Evolutionary conservation across 768 basidiomycete species (phyloP), one percentile per base, ranked within the genome.

Genomic region (Leccinum uliginosum): DNA sequence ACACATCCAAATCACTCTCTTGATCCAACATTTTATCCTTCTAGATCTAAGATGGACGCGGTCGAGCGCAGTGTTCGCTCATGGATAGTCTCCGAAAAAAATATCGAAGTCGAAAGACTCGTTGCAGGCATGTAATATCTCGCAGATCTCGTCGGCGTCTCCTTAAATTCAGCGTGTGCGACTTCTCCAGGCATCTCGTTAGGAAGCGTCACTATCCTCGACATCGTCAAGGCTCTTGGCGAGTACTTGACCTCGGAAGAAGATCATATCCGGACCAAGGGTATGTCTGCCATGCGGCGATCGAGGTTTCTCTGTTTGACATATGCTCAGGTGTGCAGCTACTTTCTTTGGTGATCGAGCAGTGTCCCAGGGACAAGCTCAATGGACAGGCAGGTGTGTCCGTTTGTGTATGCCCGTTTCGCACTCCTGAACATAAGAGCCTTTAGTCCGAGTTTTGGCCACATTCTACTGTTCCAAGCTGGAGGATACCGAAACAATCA

Each of bases 241-340:
- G 87, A 91, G 62, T 93, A 89, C 65, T 76, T 99, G 14, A 95
- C 91, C 0, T 85, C 91, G 2, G 91, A 94, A 56, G 89, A 96
- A 54, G 90, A 87, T 63, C 75, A 78, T 4, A 71, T 88, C 11
- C 80, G 96, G 27, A 81, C 83, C 9, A 92, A 92, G 78, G 96
- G 96, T 92, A 57, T 47, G 53, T 49, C 58, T 44, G 45, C 34
- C 24, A 23, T 35, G 32, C 19, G 64, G 40, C 45, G 50, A 49
- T 21, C 3, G 23, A 43, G 24, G 23, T 49, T 26, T 50, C 9
- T 51, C 40, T 27, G 52, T 59, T 17, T 24, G 27, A 49, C 49
- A 45, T 30, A 40, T 47, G 10, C 24, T 43, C 46, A 99, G 97
- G 95, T 32, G 85, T 98, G 19, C 86, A 86, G 46, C 78, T 98